Conservation (phyloP, 2,329 filamentous ascomycete genomes). For the Ophiostoma australiae region DNA sequence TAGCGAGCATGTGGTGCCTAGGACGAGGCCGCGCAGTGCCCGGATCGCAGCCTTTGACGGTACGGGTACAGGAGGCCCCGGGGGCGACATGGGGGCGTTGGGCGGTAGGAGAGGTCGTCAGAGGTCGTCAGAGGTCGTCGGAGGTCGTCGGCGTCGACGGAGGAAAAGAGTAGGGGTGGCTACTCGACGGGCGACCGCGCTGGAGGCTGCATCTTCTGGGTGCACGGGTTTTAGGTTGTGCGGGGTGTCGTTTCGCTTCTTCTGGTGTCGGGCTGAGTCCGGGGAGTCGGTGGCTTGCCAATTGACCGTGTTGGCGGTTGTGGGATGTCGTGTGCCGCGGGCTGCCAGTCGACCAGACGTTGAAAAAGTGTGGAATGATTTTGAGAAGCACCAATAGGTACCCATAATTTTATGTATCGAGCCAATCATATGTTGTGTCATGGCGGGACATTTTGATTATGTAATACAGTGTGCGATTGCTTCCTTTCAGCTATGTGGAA, state of each 20-base stretch:
- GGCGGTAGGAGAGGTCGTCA: not conserved
- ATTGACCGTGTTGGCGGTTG: slow-evolving; percentile 3
- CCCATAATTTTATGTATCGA: slow-evolving; percentile 1
- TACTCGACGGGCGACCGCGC: slow-evolving; percentile 3
- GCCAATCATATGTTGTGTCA: slow-evolving; percentile 20
- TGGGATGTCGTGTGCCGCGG: slow-evolving; percentile 2
- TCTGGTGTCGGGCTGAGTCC: not conserved
- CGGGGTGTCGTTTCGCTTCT: not conserved
- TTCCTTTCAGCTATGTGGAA: not conserved
- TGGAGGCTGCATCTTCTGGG: slow-evolving; percentile 13
- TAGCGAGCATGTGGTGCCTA: slow-evolving; percentile 44
- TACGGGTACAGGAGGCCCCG: slow-evolving; percentile 37
- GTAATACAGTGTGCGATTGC: not conserved
- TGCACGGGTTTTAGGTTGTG: not conserved
- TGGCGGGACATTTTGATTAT: slow-evolving; percentile 7
- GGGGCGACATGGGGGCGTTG: slow-evolving; percentile 29
- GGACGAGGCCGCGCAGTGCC: slow-evolving; percentile 41
- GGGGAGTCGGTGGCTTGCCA: not conserved
- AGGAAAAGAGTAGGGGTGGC: not conserved
- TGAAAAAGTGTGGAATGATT: slow-evolving; percentile 23
- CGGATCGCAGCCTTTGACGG: slow-evolving; percentile 45
- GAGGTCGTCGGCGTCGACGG: not conserved
- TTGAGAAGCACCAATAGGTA: slow-evolving; percentile 12
- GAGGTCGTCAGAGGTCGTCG: not conserved
- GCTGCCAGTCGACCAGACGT: slow-evolving; percentile 3